A percentile compares a stretch with the other conserved stretches of the same genome.
Evolutionary conservation across 2,329 filamentous ascomycete species (phyloP).

Genomic region (Tolypocladium cylindrosporum): DNA sequence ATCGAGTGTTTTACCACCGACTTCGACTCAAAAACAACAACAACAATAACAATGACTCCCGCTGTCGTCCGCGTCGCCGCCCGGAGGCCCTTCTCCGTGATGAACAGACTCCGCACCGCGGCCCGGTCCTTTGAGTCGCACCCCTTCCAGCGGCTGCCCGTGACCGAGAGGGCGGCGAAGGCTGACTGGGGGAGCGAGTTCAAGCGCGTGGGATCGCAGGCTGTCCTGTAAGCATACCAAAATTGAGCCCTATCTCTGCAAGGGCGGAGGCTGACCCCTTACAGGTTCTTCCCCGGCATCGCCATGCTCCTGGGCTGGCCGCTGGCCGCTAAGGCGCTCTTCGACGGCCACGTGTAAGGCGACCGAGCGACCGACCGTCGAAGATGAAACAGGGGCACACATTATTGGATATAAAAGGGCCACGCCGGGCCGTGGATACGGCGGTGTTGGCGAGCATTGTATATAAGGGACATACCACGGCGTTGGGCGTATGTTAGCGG

Average conservation of each 20-base stretch:
- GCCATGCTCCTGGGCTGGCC: slow-evolving; percentile 25
- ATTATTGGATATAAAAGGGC: background rate
- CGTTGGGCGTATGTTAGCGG: background rate
- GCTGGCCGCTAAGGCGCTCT: slow-evolving; percentile 12
- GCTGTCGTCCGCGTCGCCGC: slow-evolving; percentile 16
- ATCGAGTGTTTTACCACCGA: background rate
- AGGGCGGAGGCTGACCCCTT: background rate
- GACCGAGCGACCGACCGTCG: background rate
- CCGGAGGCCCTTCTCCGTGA: slow-evolving; percentile 24
- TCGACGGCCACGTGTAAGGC: slow-evolving; percentile 21
- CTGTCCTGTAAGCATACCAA: slow-evolving; percentile 21
- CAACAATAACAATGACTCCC: slow-evolving; percentile 14
- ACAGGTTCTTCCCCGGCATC: slow-evolving; percentile 24
- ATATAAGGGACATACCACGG: background rate
- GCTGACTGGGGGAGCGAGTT: slow-evolving; percentile 21
- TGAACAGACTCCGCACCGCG: slow-evolving; percentile 19
- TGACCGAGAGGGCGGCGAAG: slow-evolving; percentile 14
- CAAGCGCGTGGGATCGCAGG: slow-evolving; percentile 19
- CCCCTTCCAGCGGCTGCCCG: slow-evolving; percentile 23
- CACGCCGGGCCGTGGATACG: background rate
- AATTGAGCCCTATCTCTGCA: background rate
- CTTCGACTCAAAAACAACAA: background rate
- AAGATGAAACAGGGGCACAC: background rate
- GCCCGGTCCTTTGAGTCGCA: slow-evolving; percentile 24
- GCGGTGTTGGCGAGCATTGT: background rate